Percentiles rank a stretch among this genome's conserved stretches.
These are phyloP conservation scores for Pyrenochaeta sp. DNA, from an alignment of 2,329 filamentous ascomycete genomes.

Conservation along the genomic window DNA sequence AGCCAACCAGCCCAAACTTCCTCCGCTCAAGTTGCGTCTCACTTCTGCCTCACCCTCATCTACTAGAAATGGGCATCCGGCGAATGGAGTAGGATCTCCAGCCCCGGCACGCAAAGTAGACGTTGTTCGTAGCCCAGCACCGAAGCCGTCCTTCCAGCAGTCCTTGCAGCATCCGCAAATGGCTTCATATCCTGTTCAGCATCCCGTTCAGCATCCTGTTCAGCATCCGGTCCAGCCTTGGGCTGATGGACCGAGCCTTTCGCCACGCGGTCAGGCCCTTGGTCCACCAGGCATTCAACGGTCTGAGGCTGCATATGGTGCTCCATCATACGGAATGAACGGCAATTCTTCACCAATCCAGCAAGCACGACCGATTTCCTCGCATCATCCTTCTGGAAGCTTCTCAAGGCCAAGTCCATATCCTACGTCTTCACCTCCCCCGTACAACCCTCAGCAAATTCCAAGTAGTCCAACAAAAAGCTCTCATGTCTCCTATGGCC, in stretches of 20 bases:
- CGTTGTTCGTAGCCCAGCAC: slow-evolving; percentile 30
- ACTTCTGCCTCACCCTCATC: slow-evolving; percentile 57
- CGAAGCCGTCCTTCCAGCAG: slow-evolving; percentile 11
- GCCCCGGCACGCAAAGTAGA: slow-evolving; percentile 18
- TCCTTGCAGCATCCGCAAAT: too few relatives aligned
- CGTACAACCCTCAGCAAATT: slow-evolving; percentile 33
- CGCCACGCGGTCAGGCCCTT: slow-evolving; percentile 53
- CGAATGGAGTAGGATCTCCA: slow-evolving; percentile 26
- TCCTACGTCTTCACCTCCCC: slow-evolving; percentile 44
- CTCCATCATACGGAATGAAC: slow-evolving; percentile 34
- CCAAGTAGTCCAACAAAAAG: slow-evolving; percentile 38
- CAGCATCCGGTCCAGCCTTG: slow-evolving; percentile 39
- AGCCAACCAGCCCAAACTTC: slow-evolving; percentile 67
- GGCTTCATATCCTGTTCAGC: slow-evolving; percentile 22
- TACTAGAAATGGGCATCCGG: slow-evolving; percentile 11
- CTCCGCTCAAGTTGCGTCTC: slow-evolving; percentile 65
- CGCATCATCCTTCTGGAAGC: slow-evolving; percentile 22
- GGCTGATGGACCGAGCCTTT: slow-evolving; percentile 54
- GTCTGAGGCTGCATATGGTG: slow-evolving; percentile 47
- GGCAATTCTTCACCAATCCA: slow-evolving; percentile 38
- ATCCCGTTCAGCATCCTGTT: slow-evolving; percentile 28
- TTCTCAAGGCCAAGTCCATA: slow-evolving; percentile 28
- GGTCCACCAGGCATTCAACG: slow-evolving; percentile 52
- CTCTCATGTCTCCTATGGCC: slow-evolving; percentile 27
- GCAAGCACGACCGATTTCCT: slow-evolving; percentile 29